Base-by-base conservation (phyloP, 1,139 yeast genomes). In the Scheffersomyces stambukii region DNA sequence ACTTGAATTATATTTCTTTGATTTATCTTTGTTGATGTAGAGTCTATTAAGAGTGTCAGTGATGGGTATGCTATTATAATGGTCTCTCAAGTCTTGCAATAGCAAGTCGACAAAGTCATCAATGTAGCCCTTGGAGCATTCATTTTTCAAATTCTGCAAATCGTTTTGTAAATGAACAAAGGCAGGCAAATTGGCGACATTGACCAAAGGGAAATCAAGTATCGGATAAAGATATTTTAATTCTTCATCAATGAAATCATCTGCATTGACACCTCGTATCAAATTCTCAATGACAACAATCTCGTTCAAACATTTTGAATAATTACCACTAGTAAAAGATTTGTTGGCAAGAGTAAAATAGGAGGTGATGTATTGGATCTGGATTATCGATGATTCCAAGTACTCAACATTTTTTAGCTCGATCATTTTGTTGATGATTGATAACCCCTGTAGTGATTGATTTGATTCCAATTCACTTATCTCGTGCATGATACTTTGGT, bases 41-140 rank as follows among this genome's bases (percentile, higher is more conserved):
- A 74, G 59, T 37, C 93, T 64, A 24, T 60, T 54, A 33, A 85
- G 50, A 0, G 86, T 71, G 12, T 70, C 77, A n/a, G 49, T 47
- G 1, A 46, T 45, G 2, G 77, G 60, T 0, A 77, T 69, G 5
- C 63, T 57, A 23, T 68, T 66, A 44, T 75, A 73, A 46, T 81
- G 84, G 2, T 42, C 32, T 30, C 78, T 66, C 31, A 88, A 55
- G 51, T 88, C 95, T 2, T 63, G 61, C 10, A 82, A 41, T 27
- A 88, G 57, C 15, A 69, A 45, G 13, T 72, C 70, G 8, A 71
- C 63, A 43, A 88, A 77, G 27, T 70, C 60, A 19, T 69, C 60
- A 4, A 80, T 73, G 41, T 77, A 82, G 6, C 79, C 75, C 29
- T 70, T 74, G n/a, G 93, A 88, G 28, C 88, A 81, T 59, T 65